These are phyloP conservation scores for Aspergillus pseudotamarii DNA, from an alignment of 2,329 filamentous ascomycete genomes.

Conservation along the genomic window DNA sequence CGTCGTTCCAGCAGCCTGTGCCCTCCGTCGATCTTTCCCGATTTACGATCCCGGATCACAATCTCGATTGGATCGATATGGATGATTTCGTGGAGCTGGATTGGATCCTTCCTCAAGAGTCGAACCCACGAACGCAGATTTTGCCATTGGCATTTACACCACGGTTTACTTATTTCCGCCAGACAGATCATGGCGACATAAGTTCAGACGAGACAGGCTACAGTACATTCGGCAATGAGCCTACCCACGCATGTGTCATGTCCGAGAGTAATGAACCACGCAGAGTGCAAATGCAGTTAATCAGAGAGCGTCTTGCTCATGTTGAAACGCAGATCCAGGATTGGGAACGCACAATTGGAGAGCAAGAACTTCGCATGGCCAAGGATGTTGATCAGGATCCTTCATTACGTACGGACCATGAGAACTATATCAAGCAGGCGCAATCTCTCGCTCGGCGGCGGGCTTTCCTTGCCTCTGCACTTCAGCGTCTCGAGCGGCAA, in stretches of 20 bases:
- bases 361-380: constrained; percentile 69
- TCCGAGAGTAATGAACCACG: constrained; percentile 86
- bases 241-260: constrained; percentile 95
- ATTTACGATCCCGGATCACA: constrained; percentile 94
- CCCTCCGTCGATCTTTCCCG: constrained; percentile 69
- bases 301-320: constrained; percentile 76
- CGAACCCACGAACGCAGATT: constrained; percentile 91
- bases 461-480: constrained; percentile 60
- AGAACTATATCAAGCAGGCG: constrained; percentile 58
- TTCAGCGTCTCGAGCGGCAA: constrained; percentile 60
- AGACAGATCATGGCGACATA: constrained; percentile 85
- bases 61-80: constrained; percentile 98
- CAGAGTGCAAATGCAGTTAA: constrained; percentile 81
- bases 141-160: constrained; percentile 88
- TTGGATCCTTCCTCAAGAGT: constrained; percentile 88
- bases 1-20: constrained; percentile 56
- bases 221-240: constrained; percentile 89
- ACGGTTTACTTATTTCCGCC: constrained; percentile 94
- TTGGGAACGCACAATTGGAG: constrained; percentile 72
- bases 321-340: constrained; percentile 76
- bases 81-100: constrained; percentile 98
- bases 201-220: constrained; percentile 75
- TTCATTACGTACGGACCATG: constrained; percentile 46
- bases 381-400: constrained; percentile 57
- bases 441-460: constrained; percentile 60